Evolutionary conservation across 2,329 filamentous ascomycete species (phyloP).

Genomic region (Colletotrichum sp.): DNA sequence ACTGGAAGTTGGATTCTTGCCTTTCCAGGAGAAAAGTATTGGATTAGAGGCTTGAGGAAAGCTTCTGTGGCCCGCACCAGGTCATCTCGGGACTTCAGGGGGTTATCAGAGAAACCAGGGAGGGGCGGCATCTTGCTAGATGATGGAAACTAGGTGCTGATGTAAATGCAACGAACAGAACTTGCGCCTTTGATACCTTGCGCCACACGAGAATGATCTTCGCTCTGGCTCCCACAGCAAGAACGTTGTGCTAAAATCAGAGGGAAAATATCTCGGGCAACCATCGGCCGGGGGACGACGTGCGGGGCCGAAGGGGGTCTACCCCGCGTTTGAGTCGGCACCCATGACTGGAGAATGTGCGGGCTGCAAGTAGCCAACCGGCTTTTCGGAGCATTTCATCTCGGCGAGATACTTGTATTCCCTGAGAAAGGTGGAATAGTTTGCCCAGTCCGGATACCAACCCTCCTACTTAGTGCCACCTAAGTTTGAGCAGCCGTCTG

Average conservation of each 20-base stretch:
- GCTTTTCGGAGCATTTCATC: neutral
- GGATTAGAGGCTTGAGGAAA: neutral
- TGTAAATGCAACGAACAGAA: neutral
- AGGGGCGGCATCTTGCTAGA: neutral
- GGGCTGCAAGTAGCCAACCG: neutral
- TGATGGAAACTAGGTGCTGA: neutral
- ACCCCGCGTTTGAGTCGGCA: neutral
- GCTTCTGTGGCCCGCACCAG: neutral
- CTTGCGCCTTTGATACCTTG: neutral
- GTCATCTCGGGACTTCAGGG: neutral
- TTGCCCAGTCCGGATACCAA: neutral
- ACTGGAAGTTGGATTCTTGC: neutral
- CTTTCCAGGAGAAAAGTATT: neutral
- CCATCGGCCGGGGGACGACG: neutral
- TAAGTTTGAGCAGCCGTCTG: neutral
- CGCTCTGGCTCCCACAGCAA: neutral
- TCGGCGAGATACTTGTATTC: neutral
- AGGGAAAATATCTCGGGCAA: neutral
- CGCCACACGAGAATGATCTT: neutral
- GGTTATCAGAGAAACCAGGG: neutral
- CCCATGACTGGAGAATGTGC: neutral
- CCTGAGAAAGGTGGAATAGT: neutral
- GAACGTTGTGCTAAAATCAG: neutral
- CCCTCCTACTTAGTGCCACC: neutral
- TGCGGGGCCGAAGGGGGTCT: neutral